Base-by-base conservation (phyloP, 352 stramenopile species). In the Phytophthora tubulina region DNA sequence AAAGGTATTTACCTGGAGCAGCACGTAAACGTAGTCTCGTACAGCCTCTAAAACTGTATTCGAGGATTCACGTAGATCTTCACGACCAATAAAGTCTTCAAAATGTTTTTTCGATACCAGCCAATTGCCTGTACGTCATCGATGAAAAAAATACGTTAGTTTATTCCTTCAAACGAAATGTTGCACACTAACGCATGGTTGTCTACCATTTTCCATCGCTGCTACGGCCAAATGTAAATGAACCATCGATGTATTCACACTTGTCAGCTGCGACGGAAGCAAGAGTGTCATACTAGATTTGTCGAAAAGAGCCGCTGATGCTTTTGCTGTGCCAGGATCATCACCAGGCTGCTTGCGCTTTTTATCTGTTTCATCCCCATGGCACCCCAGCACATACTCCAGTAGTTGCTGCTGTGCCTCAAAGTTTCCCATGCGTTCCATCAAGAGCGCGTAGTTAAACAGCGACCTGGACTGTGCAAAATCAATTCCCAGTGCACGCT, bases 381-480 rank as follows among this genome's bases (percentile, higher is more conserved):
- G 44, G 11, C 63, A 61, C 15, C 87, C 76, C 0, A 69, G 11
- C 27, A 81, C 79, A 42, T 79, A 85, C 67, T 83, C 65, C 0
- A 96, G 82, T 75, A 94, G 82, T 53, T 91, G 77, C 42, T 90
- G 80, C 61, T 93, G 75, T 3, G 76, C 73, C 3, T 79, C 67
- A 33, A 65, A 72, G 49, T 84, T 87, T 10, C 45, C 56, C 76
- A 93, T 85, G 0, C 45, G 52, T 13, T 80, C 73, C 46, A 96
- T 79, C 38, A 95, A 73, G 38, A 90, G 55, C 0, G 85, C 81
- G 49, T 94, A 92, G 65, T 96, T 92, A 53, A 89, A 88, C 48
- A 95, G 71, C 9, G 85, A 78, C 9, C 60, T 51, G 0, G 72
- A 72, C n/a, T 90, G 67, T 9, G 68, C 68, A 53, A 78, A 76